These are phyloP conservation scores for Ceratocystis destructans DNA, from an alignment of 2,329 filamentous ascomycete species.

Conservation along the genomic window DNA sequence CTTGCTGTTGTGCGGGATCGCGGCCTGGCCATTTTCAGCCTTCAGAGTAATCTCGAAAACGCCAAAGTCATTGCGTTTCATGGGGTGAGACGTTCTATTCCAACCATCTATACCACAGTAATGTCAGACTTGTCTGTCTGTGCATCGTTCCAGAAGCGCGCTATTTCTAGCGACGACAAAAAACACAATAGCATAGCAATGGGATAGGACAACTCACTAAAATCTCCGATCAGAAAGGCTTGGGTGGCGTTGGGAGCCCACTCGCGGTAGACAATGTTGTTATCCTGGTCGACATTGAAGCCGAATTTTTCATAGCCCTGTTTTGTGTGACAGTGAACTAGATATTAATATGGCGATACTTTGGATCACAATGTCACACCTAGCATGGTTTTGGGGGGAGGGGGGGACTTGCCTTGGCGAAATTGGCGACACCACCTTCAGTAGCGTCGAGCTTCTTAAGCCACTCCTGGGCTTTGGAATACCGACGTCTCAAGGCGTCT, in stretches of 20 bases:
- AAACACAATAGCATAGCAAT: background rate
- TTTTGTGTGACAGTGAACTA: background rate
- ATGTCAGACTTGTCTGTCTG: conserved; percentile 1
- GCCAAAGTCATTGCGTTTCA: conserved; percentile 75
- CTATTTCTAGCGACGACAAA: background rate
- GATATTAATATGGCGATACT: background rate
- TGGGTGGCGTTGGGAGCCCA: conserved; percentile 85
- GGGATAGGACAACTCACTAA: conserved; percentile 47
- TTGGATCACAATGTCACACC: background rate
- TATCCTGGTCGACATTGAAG: conserved; percentile 65
- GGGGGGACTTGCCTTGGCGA: conserved; percentile 51
- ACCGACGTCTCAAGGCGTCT: conserved; percentile 62
- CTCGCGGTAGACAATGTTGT: conserved; percentile 82
- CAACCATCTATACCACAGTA: conserved; percentile 52
- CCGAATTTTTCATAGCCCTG: conserved; percentile 80
- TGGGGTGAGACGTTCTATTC: conserved; percentile 68
- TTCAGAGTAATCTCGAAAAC: conserved; percentile 75
- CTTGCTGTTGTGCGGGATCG: conserved; percentile 87
- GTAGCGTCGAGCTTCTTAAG: conserved; percentile 66
- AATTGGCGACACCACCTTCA: conserved; percentile 84
- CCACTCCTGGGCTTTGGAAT: conserved; percentile 69
- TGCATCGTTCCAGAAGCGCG: conserved; percentile 2
- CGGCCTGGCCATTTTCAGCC: conserved; percentile 56
- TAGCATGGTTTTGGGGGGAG: background rate
- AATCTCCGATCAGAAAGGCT: conserved; percentile 84